Evolutionary conservation across 1,284 basidiomycete species (phyloP), one percentile per base, ranked within the genome.

Genomic region (Ceratobasidium sp.): DNA sequence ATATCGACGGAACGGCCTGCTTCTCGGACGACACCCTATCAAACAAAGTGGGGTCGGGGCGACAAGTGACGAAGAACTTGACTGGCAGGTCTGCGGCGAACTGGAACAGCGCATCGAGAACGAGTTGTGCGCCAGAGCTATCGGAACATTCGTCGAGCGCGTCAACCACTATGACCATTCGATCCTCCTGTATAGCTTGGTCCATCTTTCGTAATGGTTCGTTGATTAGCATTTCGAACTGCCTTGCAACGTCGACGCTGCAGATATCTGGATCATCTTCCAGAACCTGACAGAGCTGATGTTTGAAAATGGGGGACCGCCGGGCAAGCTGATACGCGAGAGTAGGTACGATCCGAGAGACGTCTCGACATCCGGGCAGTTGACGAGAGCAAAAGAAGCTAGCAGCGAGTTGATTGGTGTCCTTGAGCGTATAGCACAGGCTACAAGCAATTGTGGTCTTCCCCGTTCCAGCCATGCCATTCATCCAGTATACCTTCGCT

Each of bases 61-160:
- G 76, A 9, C 76, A 75, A 4, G 76, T 61, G n/a, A 77, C 59
- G 40, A 76, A 46, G 17, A 76, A 51, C 66, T 75, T 77, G 43
- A 76, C 22, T 2, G 67, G 67, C 32, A 69, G 37, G 19, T 69
- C 40, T 22, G 32, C 9, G 22, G 37, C 51, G 52, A 13, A 8
- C 9, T 13, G 34, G 9, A 69, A 29, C 9, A 69, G 67, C 6
- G 22, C 34, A 4, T 69, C 52, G 5, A 77, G 70, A 11, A 75
- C n/a, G 25, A 44, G 52, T 25, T 61, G 43, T 0, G 56, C 54
- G 13, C 54, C 54, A 0, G 9, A 32, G 37, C 51, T 32, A 29
- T 56, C 22, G 37, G 40, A 43, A 37, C 76, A 77, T 46, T 77
- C 76, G 34, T 77, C 76, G 1, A 77, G 54, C 13, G 71, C 76